phyloP scores from a whole-genome alignment of 164 flowering plant genomes.

The Hamamelis virginiana region DNA sequence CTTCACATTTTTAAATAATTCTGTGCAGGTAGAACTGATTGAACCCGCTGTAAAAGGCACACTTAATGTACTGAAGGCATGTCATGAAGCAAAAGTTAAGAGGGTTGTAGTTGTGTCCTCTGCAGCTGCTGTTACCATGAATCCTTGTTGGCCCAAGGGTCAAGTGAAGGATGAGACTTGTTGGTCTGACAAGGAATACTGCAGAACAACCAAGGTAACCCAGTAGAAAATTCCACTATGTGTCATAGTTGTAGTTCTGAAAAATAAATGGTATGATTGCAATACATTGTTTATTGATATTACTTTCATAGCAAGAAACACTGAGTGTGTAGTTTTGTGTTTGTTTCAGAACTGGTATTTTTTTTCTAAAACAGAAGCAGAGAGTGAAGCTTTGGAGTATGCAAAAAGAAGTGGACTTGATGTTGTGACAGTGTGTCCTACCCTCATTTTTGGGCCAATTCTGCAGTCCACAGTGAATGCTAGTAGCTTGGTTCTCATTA shows the following conservation, averaged over 20 bases:
- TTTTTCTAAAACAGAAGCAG: slow-evolving; percentile 56
- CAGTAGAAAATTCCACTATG: background rate
- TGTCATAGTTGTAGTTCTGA: background rate
- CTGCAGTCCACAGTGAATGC: slow-evolving; percentile 48
- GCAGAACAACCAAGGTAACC: slow-evolving; percentile 33
- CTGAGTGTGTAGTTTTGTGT: background rate
- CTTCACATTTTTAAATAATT: background rate
- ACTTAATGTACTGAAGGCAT: slow-evolving; percentile 47
- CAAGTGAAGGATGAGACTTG: slow-evolving; percentile 43
- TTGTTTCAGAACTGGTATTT: slow-evolving; percentile 48
- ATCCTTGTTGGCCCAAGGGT: slow-evolving; percentile 42
- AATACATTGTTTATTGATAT: background rate
- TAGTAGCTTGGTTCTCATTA: slow-evolving; percentile 36
- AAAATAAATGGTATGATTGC: background rate
- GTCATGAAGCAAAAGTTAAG: slow-evolving; percentile 38
- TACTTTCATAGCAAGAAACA: background rate
- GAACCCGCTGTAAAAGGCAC: slow-evolving; percentile 64
- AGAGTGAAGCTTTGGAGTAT: slow-evolving; percentile 42
- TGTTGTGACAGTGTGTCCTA: slow-evolving; percentile 48
- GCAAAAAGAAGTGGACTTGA: slow-evolving; percentile 40
- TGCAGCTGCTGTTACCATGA: slow-evolving; percentile 33
- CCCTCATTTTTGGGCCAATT: slow-evolving; percentile 49
- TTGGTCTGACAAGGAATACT: slow-evolving; percentile 51
- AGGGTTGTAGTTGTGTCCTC: slow-evolving; percentile 55
- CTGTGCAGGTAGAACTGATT: slow-evolving; percentile 41